Conservation (phyloP, 2,329 filamentous ascomycete species). For the Clonostachys rhizophaga region DNA sequence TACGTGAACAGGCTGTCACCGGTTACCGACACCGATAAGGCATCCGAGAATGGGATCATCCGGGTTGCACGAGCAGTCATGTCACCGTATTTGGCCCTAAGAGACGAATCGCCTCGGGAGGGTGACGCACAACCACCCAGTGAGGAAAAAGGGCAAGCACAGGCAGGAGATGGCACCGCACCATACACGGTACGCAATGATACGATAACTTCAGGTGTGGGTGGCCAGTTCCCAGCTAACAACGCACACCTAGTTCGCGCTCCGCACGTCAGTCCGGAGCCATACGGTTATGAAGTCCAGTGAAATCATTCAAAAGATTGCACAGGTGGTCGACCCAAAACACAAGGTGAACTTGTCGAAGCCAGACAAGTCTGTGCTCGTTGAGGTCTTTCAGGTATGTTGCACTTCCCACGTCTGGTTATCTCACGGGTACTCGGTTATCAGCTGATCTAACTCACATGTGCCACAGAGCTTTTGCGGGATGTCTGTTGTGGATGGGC, state of each 20-base stretch:
- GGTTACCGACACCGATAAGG: constrained; percentile 51
- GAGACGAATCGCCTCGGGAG: background rate
- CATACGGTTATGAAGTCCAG: constrained; percentile 65
- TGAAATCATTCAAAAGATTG: constrained; percentile 67
- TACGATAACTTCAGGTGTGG: background rate
- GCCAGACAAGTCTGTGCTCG: constrained; percentile 75
- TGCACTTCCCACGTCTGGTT: constrained; percentile 8
- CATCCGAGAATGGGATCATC: constrained; percentile 63
- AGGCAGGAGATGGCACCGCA: background rate
- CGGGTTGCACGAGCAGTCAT: constrained; percentile 56
- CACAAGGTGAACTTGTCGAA: constrained; percentile 75
- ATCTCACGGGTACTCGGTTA: background rate
- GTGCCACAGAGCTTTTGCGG: constrained; percentile 63
- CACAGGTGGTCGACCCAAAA: constrained; percentile 55
- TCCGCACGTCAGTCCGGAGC: constrained; percentile 40
- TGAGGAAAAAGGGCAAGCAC: constrained; percentile 21
- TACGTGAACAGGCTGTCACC: constrained; percentile 58
- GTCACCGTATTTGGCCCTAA: background rate
- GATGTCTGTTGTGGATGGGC: constrained; percentile 70
- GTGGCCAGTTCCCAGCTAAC: background rate
- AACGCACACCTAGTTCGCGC: no score
- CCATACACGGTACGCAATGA: background rate
- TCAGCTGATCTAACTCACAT: constrained; percentile 1
- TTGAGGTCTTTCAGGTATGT: constrained; percentile 75
- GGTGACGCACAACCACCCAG: constrained; percentile 2